Evolutionary conservation across 306 rosid genomes (phyloP), one percentile per base, ranked within the genome.

Genomic region (Fragaria ananassa): DNA sequence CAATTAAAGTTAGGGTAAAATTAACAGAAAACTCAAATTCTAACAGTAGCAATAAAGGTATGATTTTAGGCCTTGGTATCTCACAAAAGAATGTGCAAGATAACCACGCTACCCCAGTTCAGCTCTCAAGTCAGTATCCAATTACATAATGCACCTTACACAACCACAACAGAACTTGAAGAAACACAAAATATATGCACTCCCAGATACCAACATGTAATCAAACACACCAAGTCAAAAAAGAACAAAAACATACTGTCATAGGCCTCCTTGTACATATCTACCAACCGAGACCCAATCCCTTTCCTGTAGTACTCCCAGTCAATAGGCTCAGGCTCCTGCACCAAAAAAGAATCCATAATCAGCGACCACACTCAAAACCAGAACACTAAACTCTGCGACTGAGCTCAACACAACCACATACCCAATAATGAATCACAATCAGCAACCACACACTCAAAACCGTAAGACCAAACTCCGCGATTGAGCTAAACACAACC

Each of bases 241-340:
- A 74, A 27, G 74, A 35, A 61, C 21, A 78, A 72, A 58, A 65
- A 85, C 98, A 78, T 91, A 96, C 99, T 84, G 78, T 96, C 98
- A 68, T 91, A 96, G 74, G 95, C 96, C 83, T 92, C 97, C 81
- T 96, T 96, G 89, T 96, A 96, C 96, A 92, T 89, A 74, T 96
- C 97, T 75, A 96, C 99, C 94, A 96, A 83, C 56, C 98, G 96
- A 27, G 97, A 73, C 31, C 99, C 99, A 47, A 96, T 88, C 84
- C 97, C 97, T 83, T 93, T 92, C 78, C 99, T 96, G 42, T 96
- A 96, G 53, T 93, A 88, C 29, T 92, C 99, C 98, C 98, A 96
- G 76, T 96, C 91, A 25, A 96, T 87, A 71, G 99, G 99, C 80
- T 92, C 99, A 75, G 99, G 99, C 78, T 96, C 99, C 99, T 96